Conservation (phyloP, 2,329 filamentous ascomycete genomes). For the Cryphonectria radicalis region DNA sequence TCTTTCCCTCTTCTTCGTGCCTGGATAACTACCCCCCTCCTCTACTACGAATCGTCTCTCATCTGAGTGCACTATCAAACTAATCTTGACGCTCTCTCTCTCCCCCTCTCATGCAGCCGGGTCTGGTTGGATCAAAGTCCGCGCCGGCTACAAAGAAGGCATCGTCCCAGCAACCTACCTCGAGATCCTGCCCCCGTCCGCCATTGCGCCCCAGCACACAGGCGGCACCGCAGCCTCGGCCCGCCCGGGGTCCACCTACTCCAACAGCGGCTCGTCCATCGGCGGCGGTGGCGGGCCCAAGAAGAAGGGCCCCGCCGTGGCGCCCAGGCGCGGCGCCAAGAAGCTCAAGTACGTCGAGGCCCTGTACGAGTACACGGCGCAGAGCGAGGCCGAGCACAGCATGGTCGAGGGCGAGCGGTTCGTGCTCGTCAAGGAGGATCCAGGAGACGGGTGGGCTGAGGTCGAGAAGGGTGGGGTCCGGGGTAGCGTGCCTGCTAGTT, state of each 20-base stretch:
- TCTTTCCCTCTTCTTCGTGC: not conserved
- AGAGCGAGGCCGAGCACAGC: constrained; percentile 83
- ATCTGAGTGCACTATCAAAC: not conserved
- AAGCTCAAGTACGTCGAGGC: constrained; percentile 93
- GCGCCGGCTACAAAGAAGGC: constrained; percentile 74
- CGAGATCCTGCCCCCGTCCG: constrained; percentile 61
- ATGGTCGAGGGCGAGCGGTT: constrained; percentile 93
- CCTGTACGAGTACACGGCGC: constrained; percentile 86
- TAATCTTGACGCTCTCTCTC: not conserved
- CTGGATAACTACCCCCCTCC: not conserved
- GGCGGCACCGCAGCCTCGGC: constrained; percentile 43
- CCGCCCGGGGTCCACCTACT: constrained; percentile 78
- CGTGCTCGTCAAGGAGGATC: constrained; percentile 84
- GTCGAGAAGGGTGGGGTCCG: constrained; percentile 88
- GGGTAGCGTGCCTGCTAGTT: constrained; percentile 92
- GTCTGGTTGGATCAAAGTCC: constrained; percentile 88
- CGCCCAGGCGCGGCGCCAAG: constrained; percentile 87
- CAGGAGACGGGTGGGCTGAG: constrained; percentile 94
- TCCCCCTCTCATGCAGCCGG: constrained; percentile 65
- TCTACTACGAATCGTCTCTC: not conserved
- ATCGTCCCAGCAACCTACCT: constrained; percentile 88
- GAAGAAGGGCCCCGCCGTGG: constrained; percentile 91
- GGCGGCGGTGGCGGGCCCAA: constrained; percentile 54
- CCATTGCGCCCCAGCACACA: constrained; percentile 51
- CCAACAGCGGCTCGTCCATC: constrained; percentile 74